phyloP scores from a whole-genome alignment of 2,329 filamentous ascomycete genomes.

The Atkinsonella hypoxylon region DNA sequence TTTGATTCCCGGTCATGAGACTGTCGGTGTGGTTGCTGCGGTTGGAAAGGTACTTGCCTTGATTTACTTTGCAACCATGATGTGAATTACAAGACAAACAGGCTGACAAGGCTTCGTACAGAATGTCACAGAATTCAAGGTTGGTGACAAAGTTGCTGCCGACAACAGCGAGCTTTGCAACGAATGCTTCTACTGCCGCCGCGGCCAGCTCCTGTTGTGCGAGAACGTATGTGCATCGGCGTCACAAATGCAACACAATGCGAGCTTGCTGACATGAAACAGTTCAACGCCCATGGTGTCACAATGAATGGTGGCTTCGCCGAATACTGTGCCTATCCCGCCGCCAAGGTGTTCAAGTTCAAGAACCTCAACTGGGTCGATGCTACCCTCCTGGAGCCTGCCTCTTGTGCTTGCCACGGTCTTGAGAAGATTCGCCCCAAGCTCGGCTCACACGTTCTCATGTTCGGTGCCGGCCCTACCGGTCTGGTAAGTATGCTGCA shows the following conservation, averaged over 20 bases:
- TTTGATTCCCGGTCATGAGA: slow-evolving; percentile 57
- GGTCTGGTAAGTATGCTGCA: slow-evolving; percentile 35
- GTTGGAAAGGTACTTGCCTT: slow-evolving; percentile 28
- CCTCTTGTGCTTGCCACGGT: slow-evolving; percentile 59
- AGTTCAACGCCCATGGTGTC: slow-evolving; percentile 54
- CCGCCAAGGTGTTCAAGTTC: slow-evolving; percentile 50
- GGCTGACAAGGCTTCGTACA: slow-evolving; percentile 7
- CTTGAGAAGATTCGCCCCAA: slow-evolving; percentile 57
- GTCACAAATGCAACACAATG: not conserved
- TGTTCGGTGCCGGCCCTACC: slow-evolving; percentile 56
- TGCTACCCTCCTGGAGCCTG: slow-evolving; percentile 57
- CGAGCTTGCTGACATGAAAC: not conserved
- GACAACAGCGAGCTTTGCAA: slow-evolving; percentile 57
- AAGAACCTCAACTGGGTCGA: slow-evolving; percentile 55
- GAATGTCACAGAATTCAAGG: slow-evolving; percentile 45
- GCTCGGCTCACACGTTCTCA: slow-evolving; percentile 51
- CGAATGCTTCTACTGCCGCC: slow-evolving; percentile 62
- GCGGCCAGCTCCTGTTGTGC: slow-evolving; percentile 55
- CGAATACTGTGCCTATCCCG: slow-evolving; percentile 48
- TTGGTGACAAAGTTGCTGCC: slow-evolving; percentile 53
- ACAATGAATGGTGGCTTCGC: slow-evolving; percentile 61
- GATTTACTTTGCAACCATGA: too few relatives aligned
- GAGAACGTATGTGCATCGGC: slow-evolving; percentile 35
- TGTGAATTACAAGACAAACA: too few relatives aligned
- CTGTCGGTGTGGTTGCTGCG: slow-evolving; percentile 51